phyloP scores from a whole-genome alignment of 306 rosid genomes.

The Cercis canadensis region DNA sequence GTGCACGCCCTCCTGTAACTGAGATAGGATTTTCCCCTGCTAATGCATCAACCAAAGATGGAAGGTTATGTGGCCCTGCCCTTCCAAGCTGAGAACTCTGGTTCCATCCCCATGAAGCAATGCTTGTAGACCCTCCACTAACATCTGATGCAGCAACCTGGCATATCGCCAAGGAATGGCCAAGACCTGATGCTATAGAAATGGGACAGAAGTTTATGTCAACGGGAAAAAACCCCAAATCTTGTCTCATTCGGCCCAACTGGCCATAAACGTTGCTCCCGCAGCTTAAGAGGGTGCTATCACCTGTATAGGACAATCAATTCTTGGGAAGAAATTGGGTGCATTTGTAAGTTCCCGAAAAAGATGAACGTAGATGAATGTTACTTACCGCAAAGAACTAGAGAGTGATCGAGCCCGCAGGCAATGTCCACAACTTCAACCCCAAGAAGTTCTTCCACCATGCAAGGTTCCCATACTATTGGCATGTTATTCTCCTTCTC shows the following conservation, averaged over 20 bases:
- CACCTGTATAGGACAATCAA: conserved; percentile 58
- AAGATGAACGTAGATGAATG: conserved; percentile 26
- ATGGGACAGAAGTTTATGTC: conserved; percentile 53
- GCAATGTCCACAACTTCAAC: conserved; percentile 75
- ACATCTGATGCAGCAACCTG: conserved; percentile 46
- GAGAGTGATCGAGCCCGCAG: conserved; percentile 94
- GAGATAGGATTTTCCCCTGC: conserved; percentile 65
- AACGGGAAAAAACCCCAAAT: conserved; percentile 76
- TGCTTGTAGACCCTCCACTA: conserved; percentile 45
- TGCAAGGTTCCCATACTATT: conserved; percentile 77
- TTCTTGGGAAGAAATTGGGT: conserved; percentile 12
- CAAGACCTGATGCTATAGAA: conserved; percentile 83
- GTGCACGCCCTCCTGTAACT: conserved; percentile 85
- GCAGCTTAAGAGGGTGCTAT: conserved; percentile 71
- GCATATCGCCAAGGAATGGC: conserved; percentile 89
- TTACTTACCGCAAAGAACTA: conserved; percentile 76
- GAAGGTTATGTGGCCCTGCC: conserved; percentile 58
- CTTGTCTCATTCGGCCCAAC: conserved; percentile 67
- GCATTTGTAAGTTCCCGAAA: conserved; percentile 10
- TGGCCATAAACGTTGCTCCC: conserved; percentile 87
- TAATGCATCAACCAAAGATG: conserved; percentile 62
- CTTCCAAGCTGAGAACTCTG: conserved; percentile 84
- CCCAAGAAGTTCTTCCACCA: conserved; percentile 65
- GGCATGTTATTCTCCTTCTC: conserved; percentile 82
- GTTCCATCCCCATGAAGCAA: conserved; percentile 96